Base-by-base conservation (phyloP, 495 filamentous ascomycete genomes). In the Bryoglossum gracile region DNA sequence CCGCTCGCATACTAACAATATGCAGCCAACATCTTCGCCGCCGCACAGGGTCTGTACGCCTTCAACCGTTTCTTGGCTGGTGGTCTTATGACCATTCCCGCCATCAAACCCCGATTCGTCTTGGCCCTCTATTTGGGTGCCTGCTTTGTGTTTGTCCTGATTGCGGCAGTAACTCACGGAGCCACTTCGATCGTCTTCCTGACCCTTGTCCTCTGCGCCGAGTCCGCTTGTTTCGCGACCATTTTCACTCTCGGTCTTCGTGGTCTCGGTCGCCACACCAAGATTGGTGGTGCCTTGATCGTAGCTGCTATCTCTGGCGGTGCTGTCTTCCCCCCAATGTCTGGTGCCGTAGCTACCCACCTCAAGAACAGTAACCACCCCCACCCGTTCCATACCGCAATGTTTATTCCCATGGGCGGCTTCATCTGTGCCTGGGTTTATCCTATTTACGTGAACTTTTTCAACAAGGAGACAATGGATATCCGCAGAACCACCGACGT, bases 251-350 rank as follows among this genome's bases (percentile, higher is more conserved):
- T 86, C 23, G 73, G 77, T 19, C 76, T 86, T 53, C 74, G 79
- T 34, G 82, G 82, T 8, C 73, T 88, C 0, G 83, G 83, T 11
- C 72, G 76, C 19, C 82, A 86, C 65, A 84, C 81, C 30, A 84
- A 85, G 66, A 72, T 74, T 38, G 82, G 82, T 42, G 75, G 74
- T 1, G 76, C 74, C 11, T 74, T 78, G 65, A 63, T 86, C 30
- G 76, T 86, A 8, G 76, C 80, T 8, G 75, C 74, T 30, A 76
- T 86, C 37, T 77, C 68, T 35, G 82, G 82, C 36, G 82, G 82
- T 22, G 80, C 79, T 33, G 72, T 80, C 14, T 76, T 86, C 49
- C 82, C 81, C 2, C 74, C 82, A 0, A 73, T 84, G 55, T 76
- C 76, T 30, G 82, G 80, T 18, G 71, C 70, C 8, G 78, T 78